phyloP scores from a whole-genome alignment of 1,139 yeast species.

The Arxiozyma bovina region DNA sequence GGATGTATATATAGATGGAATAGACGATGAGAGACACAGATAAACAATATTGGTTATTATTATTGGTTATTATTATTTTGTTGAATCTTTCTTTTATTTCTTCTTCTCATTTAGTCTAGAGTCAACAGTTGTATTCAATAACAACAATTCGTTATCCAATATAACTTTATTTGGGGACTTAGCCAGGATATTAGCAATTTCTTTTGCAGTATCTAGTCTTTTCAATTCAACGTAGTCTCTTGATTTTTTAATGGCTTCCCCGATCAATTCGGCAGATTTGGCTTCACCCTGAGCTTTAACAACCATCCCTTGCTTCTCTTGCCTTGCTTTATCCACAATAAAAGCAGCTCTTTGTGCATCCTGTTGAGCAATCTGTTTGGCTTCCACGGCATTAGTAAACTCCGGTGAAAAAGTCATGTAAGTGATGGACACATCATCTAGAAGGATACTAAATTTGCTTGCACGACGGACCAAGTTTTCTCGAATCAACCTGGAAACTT shows the following conservation, averaged over 20 bases:
- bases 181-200: constrained; percentile 80
- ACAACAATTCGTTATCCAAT: constrained; percentile 83
- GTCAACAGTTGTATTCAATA: constrained; percentile 80
- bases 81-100: not conserved
- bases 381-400: constrained; percentile 95
- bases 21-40: no score
- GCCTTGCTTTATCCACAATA: constrained; percentile 91
- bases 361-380: constrained; percentile 98
- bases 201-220: constrained; percentile 94
- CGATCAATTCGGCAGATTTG: constrained; percentile 92
- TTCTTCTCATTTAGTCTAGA: constrained; percentile 24
- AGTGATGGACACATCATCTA: constrained; percentile 94
- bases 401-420: constrained; percentile 97
- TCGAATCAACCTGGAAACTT: constrained; percentile 82
- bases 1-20: no score
- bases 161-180: constrained; percentile 84
- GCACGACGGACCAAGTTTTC: constrained; percentile 92
- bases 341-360: constrained; percentile 98
- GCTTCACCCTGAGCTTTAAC: constrained; percentile 99
- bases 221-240: constrained; percentile 92
- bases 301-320: constrained; percentile 93
- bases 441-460: constrained; percentile 68
- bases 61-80: not conserved
- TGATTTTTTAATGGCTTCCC: constrained; percentile 96
- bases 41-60: no score